These are phyloP conservation scores for Paraconiothyrium brasiliense DNA, from an alignment of 2,329 filamentous ascomycete species.

Conservation along the genomic window DNA sequence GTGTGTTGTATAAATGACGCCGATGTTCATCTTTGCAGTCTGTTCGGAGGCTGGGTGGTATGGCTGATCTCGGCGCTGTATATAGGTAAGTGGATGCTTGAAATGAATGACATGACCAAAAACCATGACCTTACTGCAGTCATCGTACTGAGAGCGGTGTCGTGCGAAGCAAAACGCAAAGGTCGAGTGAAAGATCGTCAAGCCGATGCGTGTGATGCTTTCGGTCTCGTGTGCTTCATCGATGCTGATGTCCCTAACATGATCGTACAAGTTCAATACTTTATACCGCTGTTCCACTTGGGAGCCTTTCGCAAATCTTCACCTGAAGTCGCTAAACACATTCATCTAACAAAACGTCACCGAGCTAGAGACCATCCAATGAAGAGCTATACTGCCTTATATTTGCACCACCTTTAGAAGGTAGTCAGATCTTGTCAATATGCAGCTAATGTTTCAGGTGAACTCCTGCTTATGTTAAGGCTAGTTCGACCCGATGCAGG, in stretches of 20 bases:
- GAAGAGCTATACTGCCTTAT: background rate
- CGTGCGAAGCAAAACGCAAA: background rate
- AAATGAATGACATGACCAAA: background rate
- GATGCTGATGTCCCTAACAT: background rate
- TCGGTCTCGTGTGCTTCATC: background rate
- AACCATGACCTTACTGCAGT: conserved; percentile 1
- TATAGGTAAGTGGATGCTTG: background rate
- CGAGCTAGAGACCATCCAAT: background rate
- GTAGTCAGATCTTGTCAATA: background rate
- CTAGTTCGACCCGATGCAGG: background rate
- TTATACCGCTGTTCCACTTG: background rate
- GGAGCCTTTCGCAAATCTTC: background rate
- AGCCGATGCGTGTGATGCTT: background rate
- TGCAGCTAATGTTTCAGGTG: conserved; percentile 21
- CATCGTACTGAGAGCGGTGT: background rate
- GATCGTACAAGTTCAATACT: background rate
- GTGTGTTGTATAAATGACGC: background rate
- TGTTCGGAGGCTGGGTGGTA: no score
- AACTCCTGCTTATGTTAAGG: background rate
- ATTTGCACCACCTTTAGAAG: background rate
- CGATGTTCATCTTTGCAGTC: background rate
- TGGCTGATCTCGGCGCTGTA: conserved; percentile 1
- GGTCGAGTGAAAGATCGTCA: background rate
- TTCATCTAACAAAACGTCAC: conserved; percentile 8
- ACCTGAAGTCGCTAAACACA: conserved; percentile 14